Conservation (phyloP, 2,329 filamentous ascomycete genomes). For the Akanthomyces uredinophilus region DNA sequence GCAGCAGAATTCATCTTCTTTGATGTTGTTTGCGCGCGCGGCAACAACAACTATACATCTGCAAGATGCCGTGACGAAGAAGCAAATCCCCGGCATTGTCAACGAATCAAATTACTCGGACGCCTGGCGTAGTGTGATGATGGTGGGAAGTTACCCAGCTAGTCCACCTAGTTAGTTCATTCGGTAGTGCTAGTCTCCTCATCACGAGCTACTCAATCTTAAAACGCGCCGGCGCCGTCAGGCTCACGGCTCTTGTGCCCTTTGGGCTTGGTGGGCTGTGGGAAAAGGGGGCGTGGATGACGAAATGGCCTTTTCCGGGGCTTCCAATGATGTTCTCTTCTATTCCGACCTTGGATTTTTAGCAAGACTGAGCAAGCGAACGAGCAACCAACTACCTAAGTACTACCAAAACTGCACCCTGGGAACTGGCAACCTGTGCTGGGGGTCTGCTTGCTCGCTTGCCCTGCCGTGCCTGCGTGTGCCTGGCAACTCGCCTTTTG, state of each 20-base stretch:
- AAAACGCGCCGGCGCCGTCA: neutral
- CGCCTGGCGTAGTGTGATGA: too few relatives aligned
- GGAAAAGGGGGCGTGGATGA: neutral
- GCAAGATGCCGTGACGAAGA: neutral
- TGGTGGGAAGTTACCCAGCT: too few relatives aligned
- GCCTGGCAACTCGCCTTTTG: neutral
- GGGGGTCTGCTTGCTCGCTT: too few relatives aligned
- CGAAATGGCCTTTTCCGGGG: neutral
- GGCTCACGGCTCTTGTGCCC: neutral
- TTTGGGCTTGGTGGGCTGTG: neutral
- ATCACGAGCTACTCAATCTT: neutral
- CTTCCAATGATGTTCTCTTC: neutral
- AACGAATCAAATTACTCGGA: neutral
- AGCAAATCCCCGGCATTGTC: neutral
- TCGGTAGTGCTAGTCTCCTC: too few relatives aligned
- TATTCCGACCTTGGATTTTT: neutral
- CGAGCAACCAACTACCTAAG: too few relatives aligned
- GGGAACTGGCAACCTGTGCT: too few relatives aligned
- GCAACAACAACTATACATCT: neutral
- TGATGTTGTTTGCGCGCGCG: neutral
- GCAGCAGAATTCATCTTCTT: too few relatives aligned
- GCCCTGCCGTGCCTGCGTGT: too few relatives aligned
- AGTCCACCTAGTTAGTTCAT: too few relatives aligned
- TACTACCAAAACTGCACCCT: too few relatives aligned
- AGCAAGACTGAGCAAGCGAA: neutral